Percentiles rank a stretch among this genome's conserved stretches.
Evolutionary conservation across 495 filamentous ascomycete species (phyloP).

Genomic region (Astrothelium macrocarpum): DNA sequence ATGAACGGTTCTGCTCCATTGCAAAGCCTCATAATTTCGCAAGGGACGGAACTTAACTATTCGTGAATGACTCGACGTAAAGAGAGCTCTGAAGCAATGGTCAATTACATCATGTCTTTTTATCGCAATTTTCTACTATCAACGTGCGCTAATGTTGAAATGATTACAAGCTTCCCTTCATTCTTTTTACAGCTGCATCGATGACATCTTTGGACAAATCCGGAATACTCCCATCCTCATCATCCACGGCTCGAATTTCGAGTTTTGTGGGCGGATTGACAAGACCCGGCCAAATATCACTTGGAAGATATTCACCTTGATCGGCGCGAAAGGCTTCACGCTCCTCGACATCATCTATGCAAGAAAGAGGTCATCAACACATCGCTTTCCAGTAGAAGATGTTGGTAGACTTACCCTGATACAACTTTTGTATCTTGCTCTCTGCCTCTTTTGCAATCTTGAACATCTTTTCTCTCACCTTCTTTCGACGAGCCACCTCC

Average conservation of each 20-base stretch:
- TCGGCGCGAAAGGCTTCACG: conserved; percentile 72
- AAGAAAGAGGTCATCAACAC: not conserved
- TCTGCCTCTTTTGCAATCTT: conserved; percentile 64
- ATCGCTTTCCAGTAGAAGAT: not conserved
- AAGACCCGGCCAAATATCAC: conserved; percentile 80
- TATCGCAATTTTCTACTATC: not conserved
- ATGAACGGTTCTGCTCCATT: not conserved
- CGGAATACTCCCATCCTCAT: conserved; percentile 15
- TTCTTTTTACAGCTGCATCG: conserved; percentile 11
- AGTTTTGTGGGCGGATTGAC: conserved; percentile 50
- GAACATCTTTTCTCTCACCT: conserved; percentile 61
- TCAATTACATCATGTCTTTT: not conserved
- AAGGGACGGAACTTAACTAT: not conserved
- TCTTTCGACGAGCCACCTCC: conserved; percentile 65
- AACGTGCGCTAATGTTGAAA: not conserved
- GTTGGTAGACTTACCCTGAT: conserved; percentile 36
- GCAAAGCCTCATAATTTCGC: not conserved
- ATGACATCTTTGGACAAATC: conserved; percentile 12
- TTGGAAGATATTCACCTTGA: conserved; percentile 75
- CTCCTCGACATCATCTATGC: conserved; percentile 52
- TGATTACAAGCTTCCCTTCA: not conserved
- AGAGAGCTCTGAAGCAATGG: not conserved
- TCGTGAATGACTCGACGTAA: not conserved
- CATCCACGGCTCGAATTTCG: conserved; percentile 38
- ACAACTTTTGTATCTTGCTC: conserved; percentile 63